Percentiles rank a stretch among this genome's conserved stretches.
Conservation (phyloP, 345 rosid genomes). For the Garcia nutans region DNA sequence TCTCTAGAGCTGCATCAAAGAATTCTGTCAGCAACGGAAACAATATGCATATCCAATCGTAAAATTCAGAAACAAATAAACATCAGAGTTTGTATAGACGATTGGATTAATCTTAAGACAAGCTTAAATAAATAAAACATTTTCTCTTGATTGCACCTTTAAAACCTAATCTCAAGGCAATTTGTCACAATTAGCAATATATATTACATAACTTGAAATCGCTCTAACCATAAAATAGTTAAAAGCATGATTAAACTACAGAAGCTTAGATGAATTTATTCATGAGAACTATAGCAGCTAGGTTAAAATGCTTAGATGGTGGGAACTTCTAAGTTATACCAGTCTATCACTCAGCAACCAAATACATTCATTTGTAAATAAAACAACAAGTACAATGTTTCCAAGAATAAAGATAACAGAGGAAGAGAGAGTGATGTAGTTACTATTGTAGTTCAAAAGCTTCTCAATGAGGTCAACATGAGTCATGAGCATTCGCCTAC, state of each 20-base stretch:
- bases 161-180: background rate
- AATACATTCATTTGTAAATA: background rate
- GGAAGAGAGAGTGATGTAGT: conserved; percentile 12
- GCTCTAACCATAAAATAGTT: background rate
- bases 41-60: background rate
- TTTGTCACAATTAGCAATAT: background rate
- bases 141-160: background rate
- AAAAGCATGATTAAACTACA: background rate
- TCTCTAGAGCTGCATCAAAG: conserved; percentile 22
- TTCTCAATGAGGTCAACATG: conserved; percentile 99
- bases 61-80: background rate
- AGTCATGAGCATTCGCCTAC: conserved; percentile 98
- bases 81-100: background rate
- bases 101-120: background rate
- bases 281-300: background rate
- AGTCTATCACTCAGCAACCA: background rate
- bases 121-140: background rate
- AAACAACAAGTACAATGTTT: background rate
- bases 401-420: background rate
- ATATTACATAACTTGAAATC: no score
- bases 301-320: background rate
- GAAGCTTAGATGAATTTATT: background rate
- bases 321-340: background rate
- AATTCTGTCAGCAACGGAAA: background rate
- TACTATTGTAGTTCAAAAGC: conserved; percentile 97